phyloP scores from a whole-genome alignment of 768 basidiomycete genomes.

The Saitozyma sp. region DNA sequence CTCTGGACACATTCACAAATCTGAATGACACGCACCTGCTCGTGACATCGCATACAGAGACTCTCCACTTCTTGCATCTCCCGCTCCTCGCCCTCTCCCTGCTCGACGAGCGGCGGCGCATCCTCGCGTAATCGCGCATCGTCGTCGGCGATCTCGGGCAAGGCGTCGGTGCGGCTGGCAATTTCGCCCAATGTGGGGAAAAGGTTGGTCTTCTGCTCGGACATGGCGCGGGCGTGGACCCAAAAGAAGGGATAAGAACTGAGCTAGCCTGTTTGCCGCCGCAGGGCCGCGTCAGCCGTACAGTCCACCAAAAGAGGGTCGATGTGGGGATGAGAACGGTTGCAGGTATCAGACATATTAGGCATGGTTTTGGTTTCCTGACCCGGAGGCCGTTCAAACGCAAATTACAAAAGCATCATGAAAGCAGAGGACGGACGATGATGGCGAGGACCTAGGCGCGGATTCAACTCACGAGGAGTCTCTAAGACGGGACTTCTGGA shows the following conservation, averaged over 20 bases:
- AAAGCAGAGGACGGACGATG: neutral
- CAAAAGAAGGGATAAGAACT: neutral
- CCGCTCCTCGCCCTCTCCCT: conserved; percentile 59
- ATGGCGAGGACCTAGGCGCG: no score
- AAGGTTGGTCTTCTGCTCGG: conserved; percentile 50
- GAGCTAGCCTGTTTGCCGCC: neutral
- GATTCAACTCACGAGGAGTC: no score
- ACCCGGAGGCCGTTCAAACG: conserved; percentile 32
- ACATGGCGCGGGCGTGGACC: conserved; percentile 16
- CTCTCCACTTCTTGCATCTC: conserved; percentile 83
- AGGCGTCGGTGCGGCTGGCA: conserved; percentile 58
- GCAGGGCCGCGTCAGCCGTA: neutral
- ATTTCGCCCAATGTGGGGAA: conserved; percentile 65
- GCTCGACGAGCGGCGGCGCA: conserved; percentile 27
- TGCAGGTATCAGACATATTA: conserved; percentile 40
- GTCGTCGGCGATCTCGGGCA: conserved; percentile 45
- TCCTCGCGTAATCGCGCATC: conserved; percentile 26
- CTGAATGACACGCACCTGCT: conserved; percentile 67
- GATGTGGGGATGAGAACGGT: neutral
- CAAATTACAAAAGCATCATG: conserved; percentile 45
- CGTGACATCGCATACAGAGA: conserved; percentile 87
- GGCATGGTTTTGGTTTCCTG: conserved; percentile 42
- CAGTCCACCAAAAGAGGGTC: neutral
- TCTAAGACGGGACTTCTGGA: no score
- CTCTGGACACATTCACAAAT: neutral